These are phyloP conservation scores for Teunomyces aglyptinius DNA, from an alignment of 805 yeast species.

Conservation along the genomic window DNA sequence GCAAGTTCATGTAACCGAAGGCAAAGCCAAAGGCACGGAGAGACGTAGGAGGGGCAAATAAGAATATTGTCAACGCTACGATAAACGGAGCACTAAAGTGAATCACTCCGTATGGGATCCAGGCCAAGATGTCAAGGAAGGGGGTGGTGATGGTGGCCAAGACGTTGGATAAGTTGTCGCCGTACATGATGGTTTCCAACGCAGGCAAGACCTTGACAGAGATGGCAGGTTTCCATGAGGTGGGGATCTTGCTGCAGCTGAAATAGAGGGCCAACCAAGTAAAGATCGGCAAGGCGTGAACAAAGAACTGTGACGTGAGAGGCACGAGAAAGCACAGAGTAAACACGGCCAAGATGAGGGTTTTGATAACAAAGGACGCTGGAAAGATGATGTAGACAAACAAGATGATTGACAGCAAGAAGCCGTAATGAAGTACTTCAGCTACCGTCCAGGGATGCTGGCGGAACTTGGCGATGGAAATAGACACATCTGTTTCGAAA, in stretches of 20 bases:
- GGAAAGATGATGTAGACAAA: conserved; percentile 62
- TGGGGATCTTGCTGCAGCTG: conserved; percentile 71
- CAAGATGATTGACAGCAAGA: conserved; percentile 50
- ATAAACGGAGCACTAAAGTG: conserved; percentile 92
- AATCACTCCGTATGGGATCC: conserved; percentile 91
- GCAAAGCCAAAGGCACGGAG: conserved; percentile 85
- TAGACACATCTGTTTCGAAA: conserved; percentile 46
- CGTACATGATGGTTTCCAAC: conserved; percentile 86
- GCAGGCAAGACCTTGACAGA: conserved; percentile 87
- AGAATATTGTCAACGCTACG: conserved; percentile 70
- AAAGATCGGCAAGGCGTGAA: conserved; percentile 77
- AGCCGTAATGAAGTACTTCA: conserved; percentile 54
- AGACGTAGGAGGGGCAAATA: conserved; percentile 90
- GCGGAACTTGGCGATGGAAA: conserved; percentile 41
- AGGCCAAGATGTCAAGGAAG: conserved; percentile 77
- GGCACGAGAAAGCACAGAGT: conserved; percentile 60
- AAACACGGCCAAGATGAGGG: conserved; percentile 41
- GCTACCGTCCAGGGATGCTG: conserved; percentile 40
- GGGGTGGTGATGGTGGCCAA: conserved; percentile 70
- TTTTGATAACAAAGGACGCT: conserved; percentile 42
- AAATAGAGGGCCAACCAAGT: conserved; percentile 86
- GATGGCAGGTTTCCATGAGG: conserved; percentile 79
- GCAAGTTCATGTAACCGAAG: conserved; percentile 89
- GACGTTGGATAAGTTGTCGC: conserved; percentile 83
- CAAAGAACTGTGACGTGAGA: conserved; percentile 76